phyloP scores from a whole-genome alignment of 2,329 filamentous ascomycete genomes.

The Pseudohalonectria lignicola region DNA sequence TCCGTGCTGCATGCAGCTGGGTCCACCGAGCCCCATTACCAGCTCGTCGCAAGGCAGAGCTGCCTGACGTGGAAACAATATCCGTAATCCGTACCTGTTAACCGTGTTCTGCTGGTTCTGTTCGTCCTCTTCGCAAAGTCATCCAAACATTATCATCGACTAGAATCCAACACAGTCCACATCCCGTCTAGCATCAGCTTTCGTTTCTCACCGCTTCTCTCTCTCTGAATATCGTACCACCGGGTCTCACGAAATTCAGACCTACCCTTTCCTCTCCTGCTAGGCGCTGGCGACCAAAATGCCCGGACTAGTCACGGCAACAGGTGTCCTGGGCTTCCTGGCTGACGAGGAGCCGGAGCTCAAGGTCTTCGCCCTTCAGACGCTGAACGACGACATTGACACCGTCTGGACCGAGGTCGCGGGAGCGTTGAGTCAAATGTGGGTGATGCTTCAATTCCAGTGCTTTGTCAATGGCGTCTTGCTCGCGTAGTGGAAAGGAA shows the following conservation, averaged over 20 bases:
- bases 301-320: slow-evolving; percentile 89
- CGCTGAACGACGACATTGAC: slow-evolving; percentile 92
- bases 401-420: slow-evolving; percentile 97
- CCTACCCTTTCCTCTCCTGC: slow-evolving; percentile 1
- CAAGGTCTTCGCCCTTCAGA: slow-evolving; percentile 89
- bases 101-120: no score
- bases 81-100: no score
- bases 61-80: slow-evolving; percentile 34
- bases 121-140: no score
- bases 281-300: slow-evolving; percentile 37
- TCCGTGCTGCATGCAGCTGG: neutral
- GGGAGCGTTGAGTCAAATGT: slow-evolving; percentile 88
- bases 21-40: no score
- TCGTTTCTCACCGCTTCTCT: neutral
- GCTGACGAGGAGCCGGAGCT: slow-evolving; percentile 90
- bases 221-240: no score
- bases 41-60: slow-evolving; percentile 21
- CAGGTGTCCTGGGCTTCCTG: slow-evolving; percentile 88
- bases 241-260: no score
- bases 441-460: slow-evolving; percentile 12
- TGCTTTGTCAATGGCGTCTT: no score
- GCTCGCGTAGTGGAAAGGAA: no score
- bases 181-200: neutral
- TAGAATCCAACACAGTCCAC: no score
- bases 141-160: no score